Base-by-base conservation (phyloP, 805 yeast species). In the Wickerhamomyces chambardii region DNA sequence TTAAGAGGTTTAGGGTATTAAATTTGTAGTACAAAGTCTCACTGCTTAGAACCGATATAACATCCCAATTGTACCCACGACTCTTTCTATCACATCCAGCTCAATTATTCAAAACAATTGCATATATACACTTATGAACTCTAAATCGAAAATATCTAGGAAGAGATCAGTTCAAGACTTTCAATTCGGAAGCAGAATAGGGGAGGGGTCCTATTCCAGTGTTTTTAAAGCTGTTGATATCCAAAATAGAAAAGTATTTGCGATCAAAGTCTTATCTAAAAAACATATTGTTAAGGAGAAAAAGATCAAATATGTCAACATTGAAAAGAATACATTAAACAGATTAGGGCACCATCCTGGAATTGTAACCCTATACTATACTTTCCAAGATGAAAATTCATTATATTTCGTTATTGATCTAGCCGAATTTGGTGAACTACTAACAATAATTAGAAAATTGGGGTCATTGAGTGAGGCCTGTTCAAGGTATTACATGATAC, bases 201-300 rank as follows among this genome's bases (percentile, higher is more conserved):
- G 98, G 5, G 95, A 86, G 54, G 98, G 98, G 1, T 86, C 97
- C 7, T 92, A 90, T 54, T 89, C 97, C 10, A 85, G 94, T 6
- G 98, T 90, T 9, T 84, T 75, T 48, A 82, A 84, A 38, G 98
- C 95, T 1, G 64, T 82, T 5, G 96, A 90, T 43, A 53, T 75
- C 17, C 78, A 78, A 46, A 74, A 75, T 38, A 68, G 76, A 51
- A 72, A 78, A 39, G 78, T 86, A 7, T 92, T 78, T 53, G 98
- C 98, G 17, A 78, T 92, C 46, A 92, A 92, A 59, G 83, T 92
- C 2, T 75, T 94, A 15, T 86, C 92, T 30, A 92, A 92, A 57
- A 73, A 82, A 30, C 97, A 92, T 57, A 92, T 92, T 31, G 94
- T 92, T 42, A 78, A 85, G 55, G 98, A 92, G 58, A 84, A 83